Percentiles rank a stretch among this genome's conserved stretches.
Conservation (phyloP, 805 yeast genomes). For the Starmerella sirachaensis region DNA sequence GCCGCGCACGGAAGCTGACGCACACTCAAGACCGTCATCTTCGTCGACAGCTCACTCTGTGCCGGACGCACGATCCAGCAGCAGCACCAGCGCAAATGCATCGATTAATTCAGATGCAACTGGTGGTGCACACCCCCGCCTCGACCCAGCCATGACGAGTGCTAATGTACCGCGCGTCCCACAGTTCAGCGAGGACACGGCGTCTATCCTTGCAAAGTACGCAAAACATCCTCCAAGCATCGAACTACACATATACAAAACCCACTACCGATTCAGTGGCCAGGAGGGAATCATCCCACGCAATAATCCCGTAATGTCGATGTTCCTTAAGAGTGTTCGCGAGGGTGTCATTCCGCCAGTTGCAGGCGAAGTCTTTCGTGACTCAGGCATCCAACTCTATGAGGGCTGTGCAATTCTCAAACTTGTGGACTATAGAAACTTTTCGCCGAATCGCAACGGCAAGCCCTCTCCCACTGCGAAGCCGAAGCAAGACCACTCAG, state of each 20-base stretch:
- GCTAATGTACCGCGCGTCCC: no score
- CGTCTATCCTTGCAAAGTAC: constrained; percentile 63
- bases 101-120: no score
- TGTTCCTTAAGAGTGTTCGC: constrained; percentile 67
- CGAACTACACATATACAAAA: constrained; percentile 82
- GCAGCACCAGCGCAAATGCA: no score
- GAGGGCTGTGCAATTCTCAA: constrained; percentile 84
- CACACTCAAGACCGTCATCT: no score
- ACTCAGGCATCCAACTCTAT: constrained; percentile 69
- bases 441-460: constrained; percentile 9
- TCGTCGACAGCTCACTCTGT: no score
- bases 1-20: no score
- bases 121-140: no score
- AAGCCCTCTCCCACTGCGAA: no score
- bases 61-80: no score
- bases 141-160: no score
- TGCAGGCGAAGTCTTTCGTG: constrained; percentile 77
- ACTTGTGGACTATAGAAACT: constrained; percentile 72
- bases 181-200: constrained; percentile 48
- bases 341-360: constrained; percentile 79
- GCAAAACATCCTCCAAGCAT: constrained; percentile 67
- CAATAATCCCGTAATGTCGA: constrained; percentile 57
- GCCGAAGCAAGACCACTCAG: constrained; percentile 5
- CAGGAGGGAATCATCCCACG: constrained; percentile 81
- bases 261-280: constrained; percentile 82